Percentiles rank a stretch among this genome's conserved stretches.
Evolutionary conservation across 441 rosid species (phyloP).

Genomic region (Hura crepitans): DNA sequence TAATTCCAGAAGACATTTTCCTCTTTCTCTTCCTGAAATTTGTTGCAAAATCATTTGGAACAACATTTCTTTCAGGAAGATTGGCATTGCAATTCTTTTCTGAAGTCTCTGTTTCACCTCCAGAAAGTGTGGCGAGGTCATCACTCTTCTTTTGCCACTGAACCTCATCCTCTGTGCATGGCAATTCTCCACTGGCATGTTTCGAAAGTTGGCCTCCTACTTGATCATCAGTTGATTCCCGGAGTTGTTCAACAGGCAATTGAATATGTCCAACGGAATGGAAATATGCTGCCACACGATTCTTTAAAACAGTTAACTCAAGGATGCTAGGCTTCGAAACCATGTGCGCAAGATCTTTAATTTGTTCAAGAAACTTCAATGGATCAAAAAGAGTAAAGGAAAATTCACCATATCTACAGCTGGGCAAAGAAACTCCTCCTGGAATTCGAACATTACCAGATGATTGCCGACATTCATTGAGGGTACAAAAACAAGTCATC

Average conservation of each 20-base stretch:
- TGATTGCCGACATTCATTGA: slow-evolving; percentile 25
- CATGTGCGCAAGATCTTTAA: slow-evolving; percentile 49
- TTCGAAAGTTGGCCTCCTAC: slow-evolving; percentile 24
- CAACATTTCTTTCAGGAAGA: slow-evolving; percentile 25
- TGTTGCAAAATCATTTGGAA: slow-evolving; percentile 20
- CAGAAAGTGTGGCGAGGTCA: slow-evolving; percentile 21
- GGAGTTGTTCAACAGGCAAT: slow-evolving; percentile 47
- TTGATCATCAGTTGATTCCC: slow-evolving; percentile 28
- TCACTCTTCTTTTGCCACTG: slow-evolving; percentile 18
- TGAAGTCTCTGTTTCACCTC: slow-evolving; percentile 5
- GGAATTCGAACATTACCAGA: slow-evolving; percentile 13
- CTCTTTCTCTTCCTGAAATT: slow-evolving; percentile 36
- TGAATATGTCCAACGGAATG: slow-evolving; percentile 47
- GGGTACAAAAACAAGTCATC: slow-evolving; percentile 51
- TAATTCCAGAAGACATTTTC: slow-evolving; percentile 20
- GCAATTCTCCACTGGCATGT: slow-evolving; percentile 13
- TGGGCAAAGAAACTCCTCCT: slow-evolving; percentile 21
- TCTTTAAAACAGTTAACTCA: slow-evolving; percentile 42
- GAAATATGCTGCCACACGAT: slow-evolving; percentile 53
- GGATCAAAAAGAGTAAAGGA: slow-evolving; percentile 47
- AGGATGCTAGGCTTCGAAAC: slow-evolving; percentile 40
- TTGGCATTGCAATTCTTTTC: slow-evolving; percentile 13
- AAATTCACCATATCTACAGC: slow-evolving; percentile 42
- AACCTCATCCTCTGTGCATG: slow-evolving; percentile 8
- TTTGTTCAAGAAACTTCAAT: slow-evolving; percentile 40